Evolutionary conservation across 129 eudicot species (phyloP), one percentile per base, ranked within the genome.

Genomic region (Cynara cardunculus): DNA sequence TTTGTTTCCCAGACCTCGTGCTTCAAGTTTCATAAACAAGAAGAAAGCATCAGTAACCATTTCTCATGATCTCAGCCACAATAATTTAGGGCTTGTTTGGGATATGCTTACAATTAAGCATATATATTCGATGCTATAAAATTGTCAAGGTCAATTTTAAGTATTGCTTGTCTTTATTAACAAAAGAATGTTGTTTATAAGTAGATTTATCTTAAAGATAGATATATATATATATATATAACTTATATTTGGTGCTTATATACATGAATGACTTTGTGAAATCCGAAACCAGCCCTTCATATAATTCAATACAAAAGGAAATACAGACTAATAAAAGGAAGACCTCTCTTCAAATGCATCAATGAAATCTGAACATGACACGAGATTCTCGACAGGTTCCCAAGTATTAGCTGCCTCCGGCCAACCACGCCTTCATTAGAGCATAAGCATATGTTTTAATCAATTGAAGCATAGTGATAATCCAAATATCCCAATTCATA

Each of bases 311-410:
- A 76, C 2, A 70, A 27, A 82, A 59, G 28, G 21, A 77, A 19
- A 77, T 8, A 28, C 56, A 71, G 18, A 72, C 37, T 30, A 71
- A 71, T 21, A 46, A 41, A 71, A 67, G 34, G 12, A 78, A 76
- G 64, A 94, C 99, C 99, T 96, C 74, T 91, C 89, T 81, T 96
- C 99, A 46, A 84, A 92, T 27, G 95, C 95, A 73, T 96, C 97
- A 30, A 96, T 84, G 25, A 96, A 56, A 81, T 92, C 98, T 2
- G 90, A 81, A 78, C 90, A 86, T 27, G 90, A 69, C 31, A 19
- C 26, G 73, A 96, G 90, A 83, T 93, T 91, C 85, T 88, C 97
- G 19, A 80, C 74, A 7, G 99, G 99, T 69, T 96, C 99, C 99
- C 99, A 96, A 6, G 98, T 91, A 76, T 96, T 96, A 0, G 88